Conservation (phyloP, 306 rosid species). For the Cucurbita pepo region DNA sequence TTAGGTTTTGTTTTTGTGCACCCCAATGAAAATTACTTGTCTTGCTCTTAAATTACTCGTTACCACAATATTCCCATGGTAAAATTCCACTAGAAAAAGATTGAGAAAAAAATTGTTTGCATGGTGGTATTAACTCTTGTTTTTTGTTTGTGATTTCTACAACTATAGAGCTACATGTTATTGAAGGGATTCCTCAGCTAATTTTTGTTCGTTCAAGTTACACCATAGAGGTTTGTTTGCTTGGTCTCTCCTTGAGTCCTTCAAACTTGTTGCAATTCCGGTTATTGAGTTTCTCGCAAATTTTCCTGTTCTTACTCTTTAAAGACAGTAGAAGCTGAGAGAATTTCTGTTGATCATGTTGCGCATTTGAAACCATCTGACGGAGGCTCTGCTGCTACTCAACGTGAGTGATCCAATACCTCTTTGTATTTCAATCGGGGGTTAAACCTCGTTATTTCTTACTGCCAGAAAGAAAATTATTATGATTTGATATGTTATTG, state of each 20-base stretch:
- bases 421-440: constrained; percentile 1
- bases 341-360: constrained; percentile 95
- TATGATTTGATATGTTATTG: not conserved
- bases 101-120: not conserved
- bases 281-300: not conserved
- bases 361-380: constrained; percentile 98
- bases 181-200: constrained; percentile 85
- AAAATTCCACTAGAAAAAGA: not conserved
- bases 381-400: constrained; percentile 97
- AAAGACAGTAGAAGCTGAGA: constrained; percentile 97
- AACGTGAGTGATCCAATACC: constrained; percentile 33
- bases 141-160: constrained; percentile 9
- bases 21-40: not conserved
- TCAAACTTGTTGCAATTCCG: not conserved
- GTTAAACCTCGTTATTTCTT: not conserved
- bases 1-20: not conserved
- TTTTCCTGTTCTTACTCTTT: not conserved
- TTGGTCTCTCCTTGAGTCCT: not conserved
- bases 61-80: not conserved
- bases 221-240: constrained; percentile 60
- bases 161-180: constrained; percentile 77
- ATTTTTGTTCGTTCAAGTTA: constrained; percentile 82
- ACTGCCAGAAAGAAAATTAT: not conserved
- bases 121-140: not conserved
- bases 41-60: not conserved